Conservation (phyloP, 768 basidiomycete genomes). For the Boletus bicolor region DNA sequence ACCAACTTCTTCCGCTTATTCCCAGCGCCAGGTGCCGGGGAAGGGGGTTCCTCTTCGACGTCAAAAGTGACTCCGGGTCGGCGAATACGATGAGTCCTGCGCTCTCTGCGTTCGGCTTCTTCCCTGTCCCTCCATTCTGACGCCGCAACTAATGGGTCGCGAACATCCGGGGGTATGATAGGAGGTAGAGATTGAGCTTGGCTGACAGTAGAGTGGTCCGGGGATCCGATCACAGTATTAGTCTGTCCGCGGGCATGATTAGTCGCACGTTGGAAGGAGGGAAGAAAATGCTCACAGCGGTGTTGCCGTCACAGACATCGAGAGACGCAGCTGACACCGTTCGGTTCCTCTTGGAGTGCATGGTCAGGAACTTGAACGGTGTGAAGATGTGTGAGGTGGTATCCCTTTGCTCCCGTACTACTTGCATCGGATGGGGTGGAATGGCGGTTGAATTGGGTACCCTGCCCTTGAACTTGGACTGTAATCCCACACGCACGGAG, state of each 20-base stretch:
- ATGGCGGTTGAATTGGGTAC: conserved; percentile 24
- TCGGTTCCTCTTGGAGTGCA: conserved; percentile 51
- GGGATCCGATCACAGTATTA: conserved; percentile 73
- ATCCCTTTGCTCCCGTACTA: conserved; percentile 36
- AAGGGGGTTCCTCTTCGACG: conserved; percentile 50
- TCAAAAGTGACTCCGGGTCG: conserved; percentile 69
- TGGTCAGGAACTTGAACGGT: conserved; percentile 58
- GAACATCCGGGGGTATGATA: conserved; percentile 48
- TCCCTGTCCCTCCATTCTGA: conserved; percentile 69
- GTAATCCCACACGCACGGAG: conserved; percentile 9
- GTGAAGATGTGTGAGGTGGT: conserved; percentile 49
- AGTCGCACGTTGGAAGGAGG: not conserved
- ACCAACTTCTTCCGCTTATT: conserved; percentile 26
- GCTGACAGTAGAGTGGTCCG: conserved; percentile 67
- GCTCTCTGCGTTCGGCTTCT: conserved; percentile 47
- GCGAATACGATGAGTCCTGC: conserved; percentile 38
- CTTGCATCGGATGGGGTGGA: conserved; percentile 34
- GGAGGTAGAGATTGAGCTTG: conserved; percentile 47
- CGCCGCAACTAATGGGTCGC: conserved; percentile 64
- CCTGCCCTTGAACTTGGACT: conserved; percentile 17
- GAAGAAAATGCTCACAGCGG: conserved; percentile 53
- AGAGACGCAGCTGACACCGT: conserved; percentile 72
- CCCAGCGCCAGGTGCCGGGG: conserved; percentile 31
- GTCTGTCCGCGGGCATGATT: conserved; percentile 36
- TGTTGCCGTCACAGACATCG: conserved; percentile 72